A percentile compares a stretch with the other conserved stretches of the same genome.
Evolutionary conservation across 2,329 filamentous ascomycete species (phyloP).

Genomic region (Colletotrichum liaoningense): DNA sequence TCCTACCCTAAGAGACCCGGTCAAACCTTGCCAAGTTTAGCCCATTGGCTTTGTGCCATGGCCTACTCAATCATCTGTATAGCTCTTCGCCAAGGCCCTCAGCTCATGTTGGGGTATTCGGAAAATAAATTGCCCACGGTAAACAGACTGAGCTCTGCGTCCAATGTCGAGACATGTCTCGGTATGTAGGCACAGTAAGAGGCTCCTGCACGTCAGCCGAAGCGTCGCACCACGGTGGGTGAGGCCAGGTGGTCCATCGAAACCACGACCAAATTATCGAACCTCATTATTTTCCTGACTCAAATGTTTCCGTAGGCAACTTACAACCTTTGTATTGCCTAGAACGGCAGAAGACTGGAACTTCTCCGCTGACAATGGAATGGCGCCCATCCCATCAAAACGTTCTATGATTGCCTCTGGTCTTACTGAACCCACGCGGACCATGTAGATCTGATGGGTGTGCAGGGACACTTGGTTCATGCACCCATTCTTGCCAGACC

Average conservation of each 20-base stretch:
- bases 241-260: neutral
- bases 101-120: conserved; percentile 1
- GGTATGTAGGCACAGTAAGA: neutral
- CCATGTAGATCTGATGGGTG: neutral
- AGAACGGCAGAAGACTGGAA: neutral
- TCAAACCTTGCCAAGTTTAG: conserved; percentile 21
- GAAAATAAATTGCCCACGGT: conserved; percentile 1
- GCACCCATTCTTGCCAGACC: conserved; percentile 4
- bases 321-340: neutral
- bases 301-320: neutral
- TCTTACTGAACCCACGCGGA: neutral
- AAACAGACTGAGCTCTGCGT: neutral
- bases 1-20: conserved; percentile 13
- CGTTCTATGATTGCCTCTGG: conserved; percentile 2
- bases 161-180: conserved; percentile 15
- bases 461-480: conserved; percentile 23
- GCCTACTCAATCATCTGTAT: neutral
- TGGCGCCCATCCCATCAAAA: neutral
- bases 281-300: neutral
- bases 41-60: neutral
- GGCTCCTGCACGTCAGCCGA: conserved; percentile 4
- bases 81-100: neutral
- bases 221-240: neutral
- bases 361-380: neutral
- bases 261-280: neutral